These are phyloP conservation scores for Pluteus cervinus DNA, from an alignment of 768 basidiomycete genomes.

Conservation along the genomic window DNA sequence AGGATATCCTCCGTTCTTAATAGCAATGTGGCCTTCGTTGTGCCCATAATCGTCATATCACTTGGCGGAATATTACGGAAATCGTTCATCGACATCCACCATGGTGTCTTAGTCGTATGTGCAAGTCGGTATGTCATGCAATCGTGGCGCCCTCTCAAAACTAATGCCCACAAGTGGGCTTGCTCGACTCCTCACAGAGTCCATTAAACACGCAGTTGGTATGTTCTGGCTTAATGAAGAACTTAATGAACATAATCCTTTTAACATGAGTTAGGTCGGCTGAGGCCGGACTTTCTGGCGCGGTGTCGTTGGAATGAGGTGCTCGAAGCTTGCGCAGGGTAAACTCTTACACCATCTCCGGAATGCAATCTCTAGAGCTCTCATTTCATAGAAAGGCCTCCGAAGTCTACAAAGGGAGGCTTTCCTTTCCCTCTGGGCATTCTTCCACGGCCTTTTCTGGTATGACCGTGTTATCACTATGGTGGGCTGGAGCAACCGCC, in stretches of 20 bases:
- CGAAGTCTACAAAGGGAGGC: conserved; percentile 41
- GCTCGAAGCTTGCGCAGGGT: conserved; percentile 52
- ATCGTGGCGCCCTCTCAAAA: neutral
- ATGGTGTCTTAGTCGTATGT: conserved; percentile 47
- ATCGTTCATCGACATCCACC: conserved; percentile 50
- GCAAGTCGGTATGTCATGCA: conserved; percentile 28
- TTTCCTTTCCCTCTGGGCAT: conserved; percentile 68
- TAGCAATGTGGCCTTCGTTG: conserved; percentile 36
- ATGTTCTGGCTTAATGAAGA: conserved; percentile 6
- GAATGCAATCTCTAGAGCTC: conserved; percentile 3
- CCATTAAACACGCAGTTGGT: conserved; percentile 58
- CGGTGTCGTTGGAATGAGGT: conserved; percentile 56
- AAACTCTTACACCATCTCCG: conserved; percentile 6
- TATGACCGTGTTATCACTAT: conserved; percentile 58
- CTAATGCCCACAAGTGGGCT: conserved; percentile 29
- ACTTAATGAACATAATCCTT: conserved; percentile 1
- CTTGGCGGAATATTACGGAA: conserved; percentile 30
- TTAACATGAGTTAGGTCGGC: conserved; percentile 30
- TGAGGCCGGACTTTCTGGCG: conserved; percentile 63
- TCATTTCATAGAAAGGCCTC: conserved; percentile 23
- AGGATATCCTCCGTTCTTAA: conserved; percentile 48
- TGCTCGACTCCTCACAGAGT: conserved; percentile 41
- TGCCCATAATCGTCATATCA: conserved; percentile 37
- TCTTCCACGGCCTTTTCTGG: conserved; percentile 62
- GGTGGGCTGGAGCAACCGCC: conserved; percentile 58